Conservation (phyloP, 1,284 basidiomycete species). For the Polyporus tsugae region DNA sequence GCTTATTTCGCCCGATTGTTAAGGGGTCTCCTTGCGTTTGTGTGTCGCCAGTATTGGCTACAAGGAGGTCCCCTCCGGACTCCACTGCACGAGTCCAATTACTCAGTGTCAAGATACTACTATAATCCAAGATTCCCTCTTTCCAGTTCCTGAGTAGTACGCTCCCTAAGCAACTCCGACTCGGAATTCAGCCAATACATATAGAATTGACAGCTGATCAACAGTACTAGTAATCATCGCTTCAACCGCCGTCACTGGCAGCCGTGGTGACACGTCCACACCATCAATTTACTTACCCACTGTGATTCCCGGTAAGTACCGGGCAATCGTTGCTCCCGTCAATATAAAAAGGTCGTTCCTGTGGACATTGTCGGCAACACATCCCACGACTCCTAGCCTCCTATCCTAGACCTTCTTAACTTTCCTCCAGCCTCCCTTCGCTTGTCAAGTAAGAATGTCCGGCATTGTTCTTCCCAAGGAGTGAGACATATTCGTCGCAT, state of each 20-base stretch:
- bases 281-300: not conserved
- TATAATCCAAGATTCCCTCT: too few relatives aligned
- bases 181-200: not conserved
- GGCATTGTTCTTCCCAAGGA: conserved; percentile 46
- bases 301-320: not conserved
- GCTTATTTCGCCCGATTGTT: too few relatives aligned
- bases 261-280: not conserved
- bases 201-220: not conserved
- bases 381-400: not conserved
- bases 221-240: too few relatives aligned
- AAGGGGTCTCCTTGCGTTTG: too few relatives aligned
- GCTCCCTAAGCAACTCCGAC: not conserved
- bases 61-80: too few relatives aligned
- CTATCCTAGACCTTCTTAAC: conserved; percentile 5
- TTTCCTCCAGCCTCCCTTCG: not conserved
- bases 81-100: too few relatives aligned
- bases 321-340: not conserved
- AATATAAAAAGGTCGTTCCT: not conserved
- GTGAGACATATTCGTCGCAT: conserved; percentile 35
- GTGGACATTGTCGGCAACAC: not conserved
- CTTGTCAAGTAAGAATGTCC: conserved; percentile 37
- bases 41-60: too few relatives aligned
- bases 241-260: not conserved
- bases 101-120: too few relatives aligned
- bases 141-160: too few relatives aligned